A percentile compares a stretch with the other conserved stretches of the same genome.
Evolutionary conservation across 805 yeast genomes (phyloP).

Genomic region (Zygotorulaspora chibaensis): DNA sequence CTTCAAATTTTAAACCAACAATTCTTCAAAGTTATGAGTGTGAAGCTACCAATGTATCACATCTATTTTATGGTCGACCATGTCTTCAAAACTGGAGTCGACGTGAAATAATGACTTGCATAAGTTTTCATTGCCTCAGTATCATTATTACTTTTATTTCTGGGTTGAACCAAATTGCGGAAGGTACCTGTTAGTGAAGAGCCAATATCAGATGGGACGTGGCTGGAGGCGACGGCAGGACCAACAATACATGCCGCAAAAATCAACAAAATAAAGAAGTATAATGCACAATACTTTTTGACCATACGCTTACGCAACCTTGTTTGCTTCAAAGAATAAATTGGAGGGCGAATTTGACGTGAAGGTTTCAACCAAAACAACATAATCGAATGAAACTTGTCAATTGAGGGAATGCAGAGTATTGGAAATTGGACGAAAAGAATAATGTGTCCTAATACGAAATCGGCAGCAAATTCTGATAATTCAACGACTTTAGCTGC

Average conservation of each 20-base stretch:
- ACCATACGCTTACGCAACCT: constrained; percentile 97
- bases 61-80: constrained; percentile 48
- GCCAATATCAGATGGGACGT: constrained; percentile 38
- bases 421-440: constrained; percentile 87
- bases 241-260: constrained; percentile 79
- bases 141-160: constrained; percentile 74
- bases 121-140: constrained; percentile 53
- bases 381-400: constrained; percentile 97
- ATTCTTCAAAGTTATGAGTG: neutral
- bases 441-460: constrained; percentile 84
- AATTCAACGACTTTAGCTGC: constrained; percentile 89
- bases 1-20: neutral
- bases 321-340: constrained; percentile 93
- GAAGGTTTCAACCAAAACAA: constrained; percentile 98
- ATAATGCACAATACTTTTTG: constrained; percentile 81
- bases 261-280: constrained; percentile 61
- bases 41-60: neutral
- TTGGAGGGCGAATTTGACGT: constrained; percentile 90
- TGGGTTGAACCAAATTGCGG: constrained; percentile 85
- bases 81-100: constrained; percentile 48
- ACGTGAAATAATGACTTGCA: constrained; percentile 39
- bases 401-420: constrained; percentile 78
- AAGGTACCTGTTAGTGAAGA: constrained; percentile 38
- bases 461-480: constrained; percentile 96
- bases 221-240: constrained; percentile 80